These are phyloP conservation scores for Botrytis fragariae DNA, from an alignment of 2,329 filamentous ascomycete species.

Conservation along the genomic window DNA sequence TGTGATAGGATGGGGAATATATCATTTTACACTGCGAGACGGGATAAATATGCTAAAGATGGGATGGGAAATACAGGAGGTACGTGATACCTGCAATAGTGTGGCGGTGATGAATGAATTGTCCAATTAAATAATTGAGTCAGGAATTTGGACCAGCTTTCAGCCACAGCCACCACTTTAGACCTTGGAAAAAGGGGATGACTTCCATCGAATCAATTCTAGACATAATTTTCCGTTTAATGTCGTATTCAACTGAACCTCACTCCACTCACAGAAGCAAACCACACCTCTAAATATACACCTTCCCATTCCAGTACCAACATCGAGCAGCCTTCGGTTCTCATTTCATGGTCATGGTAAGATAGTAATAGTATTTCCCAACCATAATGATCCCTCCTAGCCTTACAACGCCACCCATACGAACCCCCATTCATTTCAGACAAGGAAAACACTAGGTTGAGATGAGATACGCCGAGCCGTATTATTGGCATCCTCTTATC, in stretches of 20 bases:
- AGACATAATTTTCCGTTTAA: neutral
- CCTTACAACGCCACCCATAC: constrained; percentile 1
- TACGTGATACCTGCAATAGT: neutral
- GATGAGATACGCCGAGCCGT: constrained; percentile 4
- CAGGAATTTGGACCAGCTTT: neutral
- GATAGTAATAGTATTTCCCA: neutral
- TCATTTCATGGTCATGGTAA: neutral
- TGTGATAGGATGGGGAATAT: constrained; percentile 9
- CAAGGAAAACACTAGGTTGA: neutral
- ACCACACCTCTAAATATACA: constrained; percentile 6
- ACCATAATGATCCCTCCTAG: constrained; percentile 7
- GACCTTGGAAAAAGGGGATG: neutral
- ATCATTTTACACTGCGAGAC: neutral
- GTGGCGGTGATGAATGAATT: constrained; percentile 4
- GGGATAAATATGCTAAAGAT: neutral
- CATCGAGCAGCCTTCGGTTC: neutral
- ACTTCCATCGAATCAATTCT: neutral
- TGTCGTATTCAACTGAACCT: constrained; percentile 1
- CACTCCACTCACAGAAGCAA: neutral
- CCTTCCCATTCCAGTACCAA: constrained; percentile 5
- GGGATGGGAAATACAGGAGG: neutral
- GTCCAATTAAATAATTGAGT: neutral
- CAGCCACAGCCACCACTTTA: constrained; percentile 7
- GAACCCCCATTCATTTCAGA: neutral
- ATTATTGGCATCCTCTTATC: constrained; percentile 4